A percentile compares a stretch with the other conserved stretches of the same genome.
Evolutionary conservation across 2,329 filamentous ascomycete species (phyloP).

Genomic region (Colletotrichum echinochloae): DNA sequence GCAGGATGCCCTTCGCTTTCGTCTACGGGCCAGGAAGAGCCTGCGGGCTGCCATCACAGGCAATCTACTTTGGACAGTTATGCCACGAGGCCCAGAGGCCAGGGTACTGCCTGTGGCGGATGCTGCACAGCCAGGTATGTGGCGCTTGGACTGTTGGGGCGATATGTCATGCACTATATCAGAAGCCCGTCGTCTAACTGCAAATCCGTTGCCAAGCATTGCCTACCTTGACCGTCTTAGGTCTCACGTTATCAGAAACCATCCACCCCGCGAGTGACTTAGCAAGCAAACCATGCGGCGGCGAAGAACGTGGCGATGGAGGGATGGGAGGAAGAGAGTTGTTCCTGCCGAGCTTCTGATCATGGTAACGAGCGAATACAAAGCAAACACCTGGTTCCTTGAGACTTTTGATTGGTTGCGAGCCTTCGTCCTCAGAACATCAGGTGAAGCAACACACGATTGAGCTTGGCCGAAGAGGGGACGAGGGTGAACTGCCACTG

Average conservation of each 20-base stretch:
- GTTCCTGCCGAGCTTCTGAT: neutral
- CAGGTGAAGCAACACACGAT: conserved; percentile 21
- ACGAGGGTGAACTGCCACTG: neutral
- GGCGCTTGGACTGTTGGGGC: neutral
- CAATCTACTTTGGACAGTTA: conserved; percentile 17
- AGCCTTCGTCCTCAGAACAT: conserved; percentile 21
- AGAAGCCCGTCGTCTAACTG: neutral
- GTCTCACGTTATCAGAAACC: neutral
- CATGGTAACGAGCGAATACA: conserved; percentile 2
- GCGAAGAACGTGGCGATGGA: neutral
- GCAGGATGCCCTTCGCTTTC: conserved; percentile 21
- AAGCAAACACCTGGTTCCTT: conserved; percentile 5
- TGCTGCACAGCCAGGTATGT: neutral
- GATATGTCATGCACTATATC: conserved; percentile 8
- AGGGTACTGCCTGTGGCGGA: conserved; percentile 13
- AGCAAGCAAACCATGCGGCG: neutral
- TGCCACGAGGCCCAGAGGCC: conserved; percentile 18
- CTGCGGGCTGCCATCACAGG: conserved; percentile 27
- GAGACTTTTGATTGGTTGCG: neutral
- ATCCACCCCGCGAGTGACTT: neutral
- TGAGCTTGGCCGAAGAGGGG: conserved; percentile 27
- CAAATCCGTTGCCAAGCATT: neutral
- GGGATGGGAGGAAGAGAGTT: neutral
- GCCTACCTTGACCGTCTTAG: conserved; percentile 13
- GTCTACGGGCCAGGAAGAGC: conserved; percentile 18